phyloP scores from a whole-genome alignment of 495 filamentous ascomycete species.

The Neohortaea acidophila region DNA sequence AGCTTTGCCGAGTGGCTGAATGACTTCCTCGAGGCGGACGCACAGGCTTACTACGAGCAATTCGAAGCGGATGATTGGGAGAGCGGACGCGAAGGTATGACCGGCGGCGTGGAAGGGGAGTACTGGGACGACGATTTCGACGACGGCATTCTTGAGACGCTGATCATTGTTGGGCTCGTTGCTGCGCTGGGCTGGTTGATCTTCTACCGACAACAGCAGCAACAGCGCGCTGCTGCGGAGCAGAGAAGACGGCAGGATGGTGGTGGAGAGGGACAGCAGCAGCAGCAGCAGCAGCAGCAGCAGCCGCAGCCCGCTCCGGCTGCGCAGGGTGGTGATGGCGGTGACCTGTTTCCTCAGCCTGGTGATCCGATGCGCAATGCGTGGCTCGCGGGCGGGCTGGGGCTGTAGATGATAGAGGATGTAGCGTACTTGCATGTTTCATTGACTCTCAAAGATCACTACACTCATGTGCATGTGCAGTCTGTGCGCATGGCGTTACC shows the following conservation, averaged over 20 bases:
- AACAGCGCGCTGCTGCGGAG: constrained; percentile 27
- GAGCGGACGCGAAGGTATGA: constrained; percentile 33
- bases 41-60: constrained; percentile 42
- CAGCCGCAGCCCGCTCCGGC: neutral
- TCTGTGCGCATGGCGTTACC: no score
- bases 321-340: constrained; percentile 31
- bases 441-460: no score
- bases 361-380: constrained; percentile 53
- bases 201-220: constrained; percentile 62
- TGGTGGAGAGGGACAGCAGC: constrained; percentile 18
- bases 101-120: constrained; percentile 38
- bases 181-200: constrained; percentile 62
- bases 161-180: constrained; percentile 66
- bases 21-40: constrained; percentile 66
- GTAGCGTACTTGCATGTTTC: no score
- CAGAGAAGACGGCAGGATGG: constrained; percentile 31
- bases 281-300: constrained; percentile 18
- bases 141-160: constrained; percentile 63
- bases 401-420: no score
- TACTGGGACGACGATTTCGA: constrained; percentile 51
- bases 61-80: constrained; percentile 33
- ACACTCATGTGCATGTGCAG: no score
- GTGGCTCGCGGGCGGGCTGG: constrained; percentile 62
- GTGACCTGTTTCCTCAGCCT: constrained; percentile 52
- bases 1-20: constrained; percentile 70